Conservation (phyloP, 2,329 filamentous ascomycete species). For the Rosellinia necatrix region DNA sequence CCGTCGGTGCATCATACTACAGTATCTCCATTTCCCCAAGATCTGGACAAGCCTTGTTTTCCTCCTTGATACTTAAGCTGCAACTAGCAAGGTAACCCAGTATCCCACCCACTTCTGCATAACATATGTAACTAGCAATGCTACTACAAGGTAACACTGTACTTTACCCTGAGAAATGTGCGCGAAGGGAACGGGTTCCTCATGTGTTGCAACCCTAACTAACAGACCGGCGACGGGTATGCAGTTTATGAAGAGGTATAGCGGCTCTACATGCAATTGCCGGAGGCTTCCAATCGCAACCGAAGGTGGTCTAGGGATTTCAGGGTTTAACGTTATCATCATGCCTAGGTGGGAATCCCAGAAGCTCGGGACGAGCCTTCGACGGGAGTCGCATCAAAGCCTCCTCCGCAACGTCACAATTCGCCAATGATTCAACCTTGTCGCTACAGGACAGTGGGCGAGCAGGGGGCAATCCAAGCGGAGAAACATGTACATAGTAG, state of each 20-base stretch:
- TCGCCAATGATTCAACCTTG: conserved; percentile 27
- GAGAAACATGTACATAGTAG: conserved; percentile 3
- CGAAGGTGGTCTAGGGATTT: background rate
- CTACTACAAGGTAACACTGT: background rate
- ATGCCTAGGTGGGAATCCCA: conserved; percentile 23
- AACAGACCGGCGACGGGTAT: background rate
- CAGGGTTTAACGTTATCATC: conserved; percentile 6
- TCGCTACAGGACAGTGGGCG: conserved; percentile 11
- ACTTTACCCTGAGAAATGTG: background rate
- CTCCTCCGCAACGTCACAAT: conserved; percentile 27
- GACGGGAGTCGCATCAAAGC: conserved; percentile 27
- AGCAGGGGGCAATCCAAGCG: conserved; percentile 12
- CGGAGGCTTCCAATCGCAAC: conserved; percentile 1
- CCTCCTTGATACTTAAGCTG: background rate
- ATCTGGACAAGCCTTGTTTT: conserved; percentile 18
- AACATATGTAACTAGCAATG: background rate
- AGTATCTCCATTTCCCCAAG: conserved; percentile 15
- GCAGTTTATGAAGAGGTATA: background rate
- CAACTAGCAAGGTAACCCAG: conserved; percentile 10
- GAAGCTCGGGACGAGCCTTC: conserved; percentile 31
- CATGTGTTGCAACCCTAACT: background rate
- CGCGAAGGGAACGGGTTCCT: background rate
- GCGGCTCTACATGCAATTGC: background rate
- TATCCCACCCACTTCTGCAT: background rate
- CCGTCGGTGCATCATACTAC: background rate